These are phyloP conservation scores for Paramecium bursaria DNA, from an alignment of 73 alveolate species.

Conservation along the genomic window DNA sequence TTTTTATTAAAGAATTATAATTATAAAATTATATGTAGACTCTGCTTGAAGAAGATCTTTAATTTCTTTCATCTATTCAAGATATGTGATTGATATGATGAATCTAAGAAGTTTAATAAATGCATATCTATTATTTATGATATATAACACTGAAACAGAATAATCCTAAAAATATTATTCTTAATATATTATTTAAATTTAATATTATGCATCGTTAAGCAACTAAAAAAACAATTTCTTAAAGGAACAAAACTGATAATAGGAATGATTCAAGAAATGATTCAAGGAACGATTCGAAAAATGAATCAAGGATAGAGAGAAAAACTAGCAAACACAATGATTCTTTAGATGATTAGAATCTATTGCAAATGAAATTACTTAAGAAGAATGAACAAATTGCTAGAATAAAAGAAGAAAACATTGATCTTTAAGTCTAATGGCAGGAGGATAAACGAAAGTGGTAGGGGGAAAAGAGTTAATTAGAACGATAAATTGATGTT, in stretches of 20 bases:
- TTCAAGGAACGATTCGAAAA: conserved; percentile 33
- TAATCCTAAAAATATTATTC: too few relatives aligned
- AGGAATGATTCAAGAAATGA: conserved; percentile 47
- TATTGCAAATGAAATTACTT: conserved; percentile 25
- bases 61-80: too few relatives aligned
- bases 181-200: too few relatives aligned
- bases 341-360: conserved; percentile 15
- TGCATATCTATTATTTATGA: too few relatives aligned
- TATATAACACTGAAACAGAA: too few relatives aligned
- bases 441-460: conserved; percentile 53
- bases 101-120: too few relatives aligned
- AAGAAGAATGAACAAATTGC: conserved; percentile 49
- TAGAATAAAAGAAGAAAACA: conserved; percentile 47
- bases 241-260: conserved; percentile 23
- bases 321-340: conserved; percentile 52
- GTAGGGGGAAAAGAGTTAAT: conserved; percentile 30
- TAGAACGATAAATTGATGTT: conserved; percentile 34
- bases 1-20: too few relatives aligned
- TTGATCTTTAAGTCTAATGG: conserved; percentile 46
- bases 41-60: too few relatives aligned
- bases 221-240: conserved; percentile 50
- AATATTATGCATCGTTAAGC: conserved; percentile 55
- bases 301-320: conserved; percentile 55
- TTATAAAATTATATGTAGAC: too few relatives aligned
- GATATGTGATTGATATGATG: too few relatives aligned